Percentiles rank a stretch among this genome's conserved stretches.
Evolutionary conservation across 805 yeast genomes (phyloP).

Genomic region (Ogataea pilisensis): DNA sequence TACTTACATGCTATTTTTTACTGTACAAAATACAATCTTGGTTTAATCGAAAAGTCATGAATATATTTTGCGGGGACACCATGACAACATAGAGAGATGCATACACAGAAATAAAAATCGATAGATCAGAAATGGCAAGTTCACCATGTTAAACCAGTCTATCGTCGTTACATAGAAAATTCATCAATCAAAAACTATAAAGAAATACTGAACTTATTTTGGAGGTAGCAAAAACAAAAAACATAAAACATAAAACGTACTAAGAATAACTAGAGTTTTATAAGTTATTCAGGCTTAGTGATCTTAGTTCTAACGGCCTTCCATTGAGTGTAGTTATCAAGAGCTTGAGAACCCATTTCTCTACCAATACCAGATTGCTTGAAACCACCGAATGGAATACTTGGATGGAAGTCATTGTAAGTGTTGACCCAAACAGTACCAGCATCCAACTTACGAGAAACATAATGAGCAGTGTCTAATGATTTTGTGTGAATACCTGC

Average conservation of each 20-base stretch:
- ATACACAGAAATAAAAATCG: too few relatives aligned
- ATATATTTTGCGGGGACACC: too few relatives aligned
- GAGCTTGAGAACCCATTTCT: conserved; percentile 80
- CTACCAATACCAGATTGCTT: conserved; percentile 80
- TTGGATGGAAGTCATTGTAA: conserved; percentile 69
- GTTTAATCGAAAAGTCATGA: too few relatives aligned
- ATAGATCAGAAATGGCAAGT: too few relatives aligned
- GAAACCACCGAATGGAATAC: conserved; percentile 80
- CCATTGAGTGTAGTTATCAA: conserved; percentile 69
- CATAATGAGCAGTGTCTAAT: conserved; percentile 57
- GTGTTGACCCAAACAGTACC: conserved; percentile 83
- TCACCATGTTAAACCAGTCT: too few relatives aligned
- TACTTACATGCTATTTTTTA: too few relatives aligned
- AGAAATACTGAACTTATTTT: too few relatives aligned
- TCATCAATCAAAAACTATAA: too few relatives aligned
- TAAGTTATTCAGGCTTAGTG: conserved; percentile 22
- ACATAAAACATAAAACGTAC: background rate
- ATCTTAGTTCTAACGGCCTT: conserved; percentile 62
- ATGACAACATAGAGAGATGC: too few relatives aligned
- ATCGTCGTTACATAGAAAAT: too few relatives aligned
- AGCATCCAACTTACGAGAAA: conserved; percentile 61
- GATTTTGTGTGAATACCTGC: conserved; percentile 73
- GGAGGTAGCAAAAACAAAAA: background rate
- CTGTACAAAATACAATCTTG: too few relatives aligned
- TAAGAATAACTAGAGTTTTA: too few relatives aligned